Evolutionary conservation across 345 rosid genomes (phyloP), one percentile per base, ranked within the genome.

Genomic region (Draba incana): DNA sequence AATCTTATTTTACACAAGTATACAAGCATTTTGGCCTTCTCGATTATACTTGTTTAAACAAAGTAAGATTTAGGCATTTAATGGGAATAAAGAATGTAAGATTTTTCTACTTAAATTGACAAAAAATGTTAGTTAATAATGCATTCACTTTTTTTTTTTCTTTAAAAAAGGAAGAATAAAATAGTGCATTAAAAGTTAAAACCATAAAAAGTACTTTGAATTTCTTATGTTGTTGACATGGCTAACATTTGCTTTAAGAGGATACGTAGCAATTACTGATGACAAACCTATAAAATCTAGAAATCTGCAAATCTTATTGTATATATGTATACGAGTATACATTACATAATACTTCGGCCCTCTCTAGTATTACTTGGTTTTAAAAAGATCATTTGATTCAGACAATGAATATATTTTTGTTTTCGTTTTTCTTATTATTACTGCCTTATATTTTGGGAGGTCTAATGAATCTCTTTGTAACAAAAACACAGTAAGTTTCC

Each of bases 401-500:
- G 2, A 51, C 10, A 20, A 53, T 51, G 48, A 25, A 14, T 24
- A n/a, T 14, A n/a, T 2, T 25, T 25, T 41, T 41, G 6, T 14
- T 25, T 51, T 25, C 23, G 8, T 51, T 3, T 39, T 23, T n/a
- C 1, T 64, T 39, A 10, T 51, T 10, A 3, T 28, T 39, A 20
- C n/a, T 20, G 0, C 1, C 2, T 51, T 39, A 5, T 50, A 14
- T 38, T 37, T 64, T 38, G 27, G 48, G 4, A 31, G 35, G 1
- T 49, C 2, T 10, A 64, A 2, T n/a, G 68, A 50, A 64, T 57
- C 20, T 25, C n/a, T 44, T 11, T 50, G 69, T 39, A 14, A 28
- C 1, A 38, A 64, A 14, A 64, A 64, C 15, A 64, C 49, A 3
- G 24, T 64, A 38, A 9, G 10, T 31, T 50, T 64, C 6, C 69